These are phyloP conservation scores for Diaporthe citriasiana DNA, from an alignment of 2,329 filamentous ascomycete species.

Conservation along the genomic window DNA sequence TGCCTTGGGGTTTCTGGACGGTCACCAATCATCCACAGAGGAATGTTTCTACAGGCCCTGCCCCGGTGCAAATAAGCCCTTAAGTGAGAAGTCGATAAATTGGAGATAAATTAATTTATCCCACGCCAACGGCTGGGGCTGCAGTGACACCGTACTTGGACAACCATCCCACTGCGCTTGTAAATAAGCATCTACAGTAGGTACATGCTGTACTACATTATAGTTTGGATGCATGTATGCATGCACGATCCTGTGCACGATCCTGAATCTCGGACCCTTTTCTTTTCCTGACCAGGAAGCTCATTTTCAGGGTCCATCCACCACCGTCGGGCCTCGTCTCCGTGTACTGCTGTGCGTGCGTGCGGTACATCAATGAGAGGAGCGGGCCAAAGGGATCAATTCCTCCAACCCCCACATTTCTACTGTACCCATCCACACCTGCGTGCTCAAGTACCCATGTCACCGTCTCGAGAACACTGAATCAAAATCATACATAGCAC, in stretches of 20 bases:
- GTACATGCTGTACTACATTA: no score
- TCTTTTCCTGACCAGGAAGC: not conserved
- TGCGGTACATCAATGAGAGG: not conserved
- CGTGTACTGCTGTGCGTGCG: no score
- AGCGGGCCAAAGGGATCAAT: not conserved
- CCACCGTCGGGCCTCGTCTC: not conserved
- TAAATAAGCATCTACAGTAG: no score
- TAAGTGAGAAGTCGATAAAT: not conserved
- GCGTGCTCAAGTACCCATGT: not conserved
- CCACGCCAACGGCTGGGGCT: not conserved
- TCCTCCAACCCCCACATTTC: not conserved
- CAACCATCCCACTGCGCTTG: not conserved
- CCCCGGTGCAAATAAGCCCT: not conserved
- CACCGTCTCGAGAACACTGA: not conserved
- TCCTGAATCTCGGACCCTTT: not conserved
- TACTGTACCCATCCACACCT: not conserved
- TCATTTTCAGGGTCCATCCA: not conserved
- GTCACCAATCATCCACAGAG: not conserved
- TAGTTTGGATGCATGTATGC: not conserved
- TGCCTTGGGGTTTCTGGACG: not conserved
- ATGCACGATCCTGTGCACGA: slow-evolving; percentile 7
- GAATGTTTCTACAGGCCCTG: not conserved
- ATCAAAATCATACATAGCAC: not conserved
- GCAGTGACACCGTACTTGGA: not conserved
- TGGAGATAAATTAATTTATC: slow-evolving; percentile 2